Base-by-base conservation (phyloP, 228 moss, liverwort and hornwort species). In the Sphagnum magellanicum region DNA sequence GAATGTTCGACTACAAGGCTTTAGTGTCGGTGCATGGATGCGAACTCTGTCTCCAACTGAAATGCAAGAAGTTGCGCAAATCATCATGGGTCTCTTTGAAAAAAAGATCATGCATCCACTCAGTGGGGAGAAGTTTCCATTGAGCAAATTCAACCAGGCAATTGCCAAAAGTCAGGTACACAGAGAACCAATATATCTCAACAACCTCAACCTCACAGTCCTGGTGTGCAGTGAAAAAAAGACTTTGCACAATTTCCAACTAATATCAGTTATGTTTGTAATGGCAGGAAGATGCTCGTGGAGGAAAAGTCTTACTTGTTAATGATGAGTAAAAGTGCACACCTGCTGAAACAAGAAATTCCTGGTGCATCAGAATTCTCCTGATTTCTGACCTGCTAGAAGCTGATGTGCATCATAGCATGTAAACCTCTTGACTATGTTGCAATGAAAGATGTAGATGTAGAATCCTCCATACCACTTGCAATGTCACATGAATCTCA, bases 261-360 rank as follows among this genome's bases (percentile, higher is more conserved):
- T 32, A 32, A 32, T 32, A 32, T 32, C 32, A 0, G 32, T 32
- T 32, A 32, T 32, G 32, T 32, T 32, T 3, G 32, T 32, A 32
- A 32, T 71, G 15, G 61, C 64, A 75, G 65, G 52, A 63, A 49
- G 16, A 48, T 9, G 9, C 66, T 5, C 75, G 52, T 50, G 70
- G 59, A 75, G 60, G 70, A 49, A 75, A 71, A 59, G 75, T 75
- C 5, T 75, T 71, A 12, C 65, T 75, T 10, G 52, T 67, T 48
- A 73, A 59, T 50, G 63, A 63, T 14, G 60, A 14, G 16, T n/a
- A 60, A 8, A 10, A 13, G 13, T 59, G 59, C 59, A 32, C 9
- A 59, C 59, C 11, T 13, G 13, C 16, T n/a, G 60, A 60, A 60
- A 60, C 14, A 60, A 14, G 60, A 16, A 16, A 32, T 32, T 32